Evolutionary conservation across 2,329 filamentous ascomycete genomes (phyloP).

Genomic region (Alternaria ventricosa): DNA sequence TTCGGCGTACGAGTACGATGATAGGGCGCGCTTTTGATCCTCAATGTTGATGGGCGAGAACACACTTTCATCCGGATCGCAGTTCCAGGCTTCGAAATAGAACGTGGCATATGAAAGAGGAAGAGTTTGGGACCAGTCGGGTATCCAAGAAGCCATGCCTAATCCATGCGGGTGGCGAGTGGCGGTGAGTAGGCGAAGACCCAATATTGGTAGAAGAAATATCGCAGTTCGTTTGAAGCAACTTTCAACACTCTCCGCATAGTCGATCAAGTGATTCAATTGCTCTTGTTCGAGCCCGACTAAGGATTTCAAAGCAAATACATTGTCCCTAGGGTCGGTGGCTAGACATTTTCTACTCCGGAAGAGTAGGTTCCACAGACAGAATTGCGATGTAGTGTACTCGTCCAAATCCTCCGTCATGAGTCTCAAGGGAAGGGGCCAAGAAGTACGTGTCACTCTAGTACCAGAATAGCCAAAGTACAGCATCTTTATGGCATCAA

Average conservation of each 20-base stretch:
- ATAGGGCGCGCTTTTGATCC: background rate
- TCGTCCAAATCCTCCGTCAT: background rate
- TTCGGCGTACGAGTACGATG: too few species aligned
- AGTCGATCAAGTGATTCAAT: background rate
- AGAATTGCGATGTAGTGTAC: background rate
- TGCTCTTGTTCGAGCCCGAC: background rate
- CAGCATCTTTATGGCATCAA: background rate
- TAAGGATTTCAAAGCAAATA: background rate
- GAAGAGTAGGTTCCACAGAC: background rate
- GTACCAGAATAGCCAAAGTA: background rate
- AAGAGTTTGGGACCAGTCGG: background rate
- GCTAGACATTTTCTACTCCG: background rate
- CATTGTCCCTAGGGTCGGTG: background rate
- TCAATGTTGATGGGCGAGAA: background rate
- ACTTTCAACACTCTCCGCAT: background rate
- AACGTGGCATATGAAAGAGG: background rate
- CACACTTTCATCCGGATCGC: background rate
- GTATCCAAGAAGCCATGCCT: background rate
- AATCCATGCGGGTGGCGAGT: background rate
- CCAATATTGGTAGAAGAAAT: background rate
- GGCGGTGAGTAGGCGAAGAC: background rate
- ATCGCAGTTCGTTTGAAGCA: background rate
- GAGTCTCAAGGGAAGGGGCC: background rate
- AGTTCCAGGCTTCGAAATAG: background rate
- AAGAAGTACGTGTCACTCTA: background rate